Base-by-base conservation (phyloP, 768 basidiomycete genomes). In the Serendipita sp. region DNA sequence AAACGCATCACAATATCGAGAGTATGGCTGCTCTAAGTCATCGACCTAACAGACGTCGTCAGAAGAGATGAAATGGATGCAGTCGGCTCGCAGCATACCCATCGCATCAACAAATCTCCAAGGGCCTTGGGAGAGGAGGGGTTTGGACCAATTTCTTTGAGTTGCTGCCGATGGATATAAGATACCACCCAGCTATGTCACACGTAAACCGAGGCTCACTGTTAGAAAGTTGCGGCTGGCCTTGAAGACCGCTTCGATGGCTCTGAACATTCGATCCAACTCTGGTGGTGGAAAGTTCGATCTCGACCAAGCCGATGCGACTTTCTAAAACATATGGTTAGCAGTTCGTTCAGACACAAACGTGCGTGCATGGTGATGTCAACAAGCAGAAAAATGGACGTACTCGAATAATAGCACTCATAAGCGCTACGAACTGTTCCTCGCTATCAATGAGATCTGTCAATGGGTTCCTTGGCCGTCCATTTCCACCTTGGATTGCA, bases 301-400 rank as follows among this genome's bases (percentile, higher is more conserved):
- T 43, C 92, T 78, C 9, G 94, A 96, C 96, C 96, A 99, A 56
- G 96, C 96, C n/a, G 86, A 85, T 9, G 96, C 96, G 3, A 96
- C 88, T 82, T 88, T 91, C 93, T 98, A 70, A 16, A 14, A 58
- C 1, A 9, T 31, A 65, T 38, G 22, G 53, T 61, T n/a, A 24
- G 66, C 31, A 56, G 62, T 22, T 22, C 24, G 13, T 3, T 14
- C 53, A 64, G 45, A 50, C 70, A 62, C 65, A 67, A 30, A 44
- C 62, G 42, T 63, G 30, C 43, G 64, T 61, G 53, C 38, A 61
- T 45, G 41, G 33, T 43, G 50, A 28, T 38, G 41, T 51, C 65
- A 75, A 17, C 1, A 17, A 50, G 45, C 14, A 14, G 34, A 38
- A 38, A 38, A 38, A 38, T 13, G 17, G 31, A 31, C 90, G 63